Conservation (phyloP, 768 basidiomycete genomes). For the Naematelia encephala region DNA sequence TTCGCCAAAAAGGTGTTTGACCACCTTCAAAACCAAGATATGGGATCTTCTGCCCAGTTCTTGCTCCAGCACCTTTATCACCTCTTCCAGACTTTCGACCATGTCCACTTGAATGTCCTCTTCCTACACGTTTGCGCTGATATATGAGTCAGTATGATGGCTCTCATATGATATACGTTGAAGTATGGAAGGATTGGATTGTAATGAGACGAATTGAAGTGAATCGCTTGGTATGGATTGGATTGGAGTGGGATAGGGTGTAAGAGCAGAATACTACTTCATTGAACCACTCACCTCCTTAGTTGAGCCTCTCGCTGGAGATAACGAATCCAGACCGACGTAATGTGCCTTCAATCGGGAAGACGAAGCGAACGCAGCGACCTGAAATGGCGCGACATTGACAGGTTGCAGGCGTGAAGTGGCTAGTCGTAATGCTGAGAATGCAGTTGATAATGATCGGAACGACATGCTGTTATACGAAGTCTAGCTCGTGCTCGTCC, state of each 20-base stretch:
- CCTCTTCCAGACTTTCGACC: conserved; percentile 92
- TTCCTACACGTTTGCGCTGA: conserved; percentile 54
- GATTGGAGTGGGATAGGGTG: conserved; percentile 8
- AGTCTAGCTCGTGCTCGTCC: no score
- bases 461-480: conserved; percentile 4
- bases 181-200: no score
- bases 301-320: conserved; percentile 35
- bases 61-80: conserved; percentile 91
- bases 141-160: no score
- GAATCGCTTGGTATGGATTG: no score
- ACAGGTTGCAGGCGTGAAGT: not conserved
- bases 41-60: conserved; percentile 79
- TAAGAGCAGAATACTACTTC: no score
- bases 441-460: conserved; percentile 5
- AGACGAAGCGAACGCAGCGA: conserved; percentile 7
- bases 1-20: conserved; percentile 85
- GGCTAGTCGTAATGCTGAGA: not conserved
- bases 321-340: conserved; percentile 24
- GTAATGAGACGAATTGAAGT: no score
- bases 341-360: conserved; percentile 26
- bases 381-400: not conserved
- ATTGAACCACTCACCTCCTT: conserved; percentile 13
- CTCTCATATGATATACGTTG: no score
- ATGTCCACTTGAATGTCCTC: conserved; percentile 85
- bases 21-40: conserved; percentile 90